These are phyloP conservation scores for Ramaria sp. DNA, from an alignment of 768 basidiomycete genomes.

Conservation along the genomic window DNA sequence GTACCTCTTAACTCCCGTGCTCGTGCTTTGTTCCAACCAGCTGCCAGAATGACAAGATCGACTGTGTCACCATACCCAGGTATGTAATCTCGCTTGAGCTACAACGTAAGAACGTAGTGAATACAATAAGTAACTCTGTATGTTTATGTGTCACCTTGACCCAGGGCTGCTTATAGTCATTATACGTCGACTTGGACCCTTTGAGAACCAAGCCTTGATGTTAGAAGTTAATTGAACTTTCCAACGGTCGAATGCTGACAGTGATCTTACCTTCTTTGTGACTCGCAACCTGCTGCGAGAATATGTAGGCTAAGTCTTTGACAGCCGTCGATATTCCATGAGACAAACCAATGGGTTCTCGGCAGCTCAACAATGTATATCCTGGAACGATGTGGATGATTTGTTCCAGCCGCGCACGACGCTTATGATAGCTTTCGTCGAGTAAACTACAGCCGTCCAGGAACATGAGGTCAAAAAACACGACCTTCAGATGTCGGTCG, in stretches of 20 bases:
- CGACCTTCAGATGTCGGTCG: slow-evolving; percentile 57
- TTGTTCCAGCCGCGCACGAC: slow-evolving; percentile 53
- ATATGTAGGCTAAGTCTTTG: slow-evolving; percentile 30
- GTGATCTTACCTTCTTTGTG: slow-evolving; percentile 42
- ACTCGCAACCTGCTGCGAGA: slow-evolving; percentile 40
- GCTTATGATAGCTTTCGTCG: slow-evolving; percentile 40
- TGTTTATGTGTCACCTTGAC: slow-evolving; percentile 45
- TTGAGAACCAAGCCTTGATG: slow-evolving; percentile 59
- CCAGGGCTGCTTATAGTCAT: slow-evolving; percentile 59
- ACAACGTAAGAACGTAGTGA: not conserved
- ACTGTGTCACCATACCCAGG: slow-evolving; percentile 72
- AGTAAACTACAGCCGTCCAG: slow-evolving; percentile 53
- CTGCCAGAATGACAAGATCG: slow-evolving; percentile 70
- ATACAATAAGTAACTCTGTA: not conserved
- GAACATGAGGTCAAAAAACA: slow-evolving; percentile 81
- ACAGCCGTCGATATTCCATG: slow-evolving; percentile 12
- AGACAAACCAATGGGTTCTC: slow-evolving; percentile 35
- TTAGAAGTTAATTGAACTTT: too few species aligned
- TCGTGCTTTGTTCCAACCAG: slow-evolving; percentile 69
- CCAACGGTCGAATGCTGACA: not conserved
- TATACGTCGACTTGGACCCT: slow-evolving; percentile 56
- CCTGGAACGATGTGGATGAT: slow-evolving; percentile 45
- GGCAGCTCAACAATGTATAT: slow-evolving; percentile 51
- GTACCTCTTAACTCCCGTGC: slow-evolving; percentile 67
- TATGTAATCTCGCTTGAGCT: slow-evolving; percentile 83